Evolutionary conservation across 208 protist genomes (phyloP), one percentile per base, ranked within the genome.

Genomic region (Angomonas ambiguus): DNA sequence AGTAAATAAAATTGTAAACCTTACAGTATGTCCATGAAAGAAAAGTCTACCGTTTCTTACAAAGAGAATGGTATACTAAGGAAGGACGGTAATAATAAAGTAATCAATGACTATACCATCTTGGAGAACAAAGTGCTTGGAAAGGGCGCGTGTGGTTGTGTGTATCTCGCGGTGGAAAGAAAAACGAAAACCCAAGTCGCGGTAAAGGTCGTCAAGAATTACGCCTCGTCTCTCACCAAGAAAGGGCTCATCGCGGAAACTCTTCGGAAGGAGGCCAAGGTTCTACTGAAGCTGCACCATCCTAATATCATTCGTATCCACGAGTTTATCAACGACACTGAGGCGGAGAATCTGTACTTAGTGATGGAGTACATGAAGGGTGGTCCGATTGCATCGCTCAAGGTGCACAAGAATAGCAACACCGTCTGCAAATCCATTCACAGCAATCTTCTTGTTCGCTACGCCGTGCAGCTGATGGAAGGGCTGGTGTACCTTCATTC

Each of bases 261-360:
- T 16, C 69, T 65, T 67, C 71, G 86, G 65, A 82, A 82, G n/a
- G 96, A 98, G 67, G 92, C 98, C 62, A 85, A 95, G 1, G 95
- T 98, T 41, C 91, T 98, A 87, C 98, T 98, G 78, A 97, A 97
- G 55, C 70, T 98, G 16, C 56, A 91, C 31, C 97, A 99, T 72
- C 80, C 79, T 22, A 98, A 98, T 77, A 92, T 99, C 55, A 94
- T 98, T 2, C 68, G 77, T 24, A 66, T 98, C 16, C 95, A 89
- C 69, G 96, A 98, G 72, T 94, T 98, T 16, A 98, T 98, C 66
- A 93, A 98, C 65, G 97, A 99, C 77, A 92, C 91, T 1, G 63
- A 72, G 28, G 75, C 79, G 20, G 85, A 96, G 35, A 85, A 85
- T 35, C 58, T 98, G 28, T 98, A 94, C 55, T 67, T 98, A n/a